Base-by-base conservation (phyloP, 2,329 filamentous ascomycete genomes). In the Neofusicoccum ribis region DNA sequence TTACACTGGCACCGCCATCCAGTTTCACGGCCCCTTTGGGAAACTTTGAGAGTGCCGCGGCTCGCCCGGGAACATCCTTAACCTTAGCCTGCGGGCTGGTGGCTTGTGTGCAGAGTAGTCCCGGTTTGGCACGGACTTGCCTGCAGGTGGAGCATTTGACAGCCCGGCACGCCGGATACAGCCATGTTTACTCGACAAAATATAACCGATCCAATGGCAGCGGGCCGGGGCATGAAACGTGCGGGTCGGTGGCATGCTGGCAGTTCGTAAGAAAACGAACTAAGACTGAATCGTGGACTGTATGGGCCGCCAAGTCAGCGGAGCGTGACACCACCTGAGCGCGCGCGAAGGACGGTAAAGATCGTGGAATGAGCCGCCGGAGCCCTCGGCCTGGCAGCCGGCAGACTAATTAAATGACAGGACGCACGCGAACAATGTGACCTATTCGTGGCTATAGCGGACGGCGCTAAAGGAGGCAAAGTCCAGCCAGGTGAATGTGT, bases 381-480 rank as follows among this genome's bases (percentile, higher is more conserved):
- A 60, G 41, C n/a, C 31, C 11, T 17, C 43, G 56, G 56, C 23
- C 56, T 60, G 41, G 11, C 23, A 60, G 31, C 56, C 56, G 56
- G 11, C 56, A 23, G 12, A 37, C 39, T 47, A 60, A 60, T 60
- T 49, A 60, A 60, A 47, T 44, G 54, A 58, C 39, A 58, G 54
- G 54, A 34, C 39, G 54, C 54, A 47, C 4, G 56, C 43, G 31
- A 60, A 37, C 15, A 46, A 60, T n/a, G 43, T 37, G 41, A 27
- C 56, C 44, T 60, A 60, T 27, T 60, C 56, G 56, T 37, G 43
- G 31, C 43, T 60, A 60, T 60, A 60, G 56, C 56, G 11, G 27
- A n/a, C 56, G 41, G 36, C 56, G 6, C 27, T 31, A 37, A 58
- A 47, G 43, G 41, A 37, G 43, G 31, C 47, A 23, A 39, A 39